phyloP scores from a whole-genome alignment of 1,284 basidiomycete species.

The Moesziomyces parantarcticus region DNA sequence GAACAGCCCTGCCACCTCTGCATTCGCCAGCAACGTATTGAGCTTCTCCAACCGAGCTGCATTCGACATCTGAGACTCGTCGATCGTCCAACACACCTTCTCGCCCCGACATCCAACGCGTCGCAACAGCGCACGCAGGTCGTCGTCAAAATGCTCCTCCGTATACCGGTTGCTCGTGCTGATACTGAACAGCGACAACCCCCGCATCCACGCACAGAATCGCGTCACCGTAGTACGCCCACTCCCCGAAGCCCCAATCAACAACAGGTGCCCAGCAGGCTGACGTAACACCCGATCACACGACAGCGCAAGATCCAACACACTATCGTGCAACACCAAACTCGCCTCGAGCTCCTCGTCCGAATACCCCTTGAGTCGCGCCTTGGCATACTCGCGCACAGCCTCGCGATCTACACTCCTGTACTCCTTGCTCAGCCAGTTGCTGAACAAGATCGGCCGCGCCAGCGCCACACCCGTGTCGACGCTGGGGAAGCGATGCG shows the following conservation, averaged over 20 bases:
- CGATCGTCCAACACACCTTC: conserved; percentile 99
- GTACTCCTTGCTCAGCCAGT: conserved; percentile 99
- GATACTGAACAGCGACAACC: conserved; percentile 97
- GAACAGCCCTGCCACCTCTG: conserved; percentile 98
- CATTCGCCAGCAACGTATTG: conserved; percentile 98
- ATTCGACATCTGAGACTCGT: conserved; percentile 98
- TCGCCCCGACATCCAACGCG: conserved; percentile 97
- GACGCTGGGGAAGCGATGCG: conserved; percentile 91
- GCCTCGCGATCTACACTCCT: conserved; percentile 92
- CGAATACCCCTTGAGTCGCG: conserved; percentile 79
- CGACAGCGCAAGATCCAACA: conserved; percentile 93
- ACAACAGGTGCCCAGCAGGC: conserved; percentile 91
- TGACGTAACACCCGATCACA: conserved; percentile 99
- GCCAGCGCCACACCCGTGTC: conserved; percentile 78
- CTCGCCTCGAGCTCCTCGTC: conserved; percentile 88
- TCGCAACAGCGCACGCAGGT: conserved; percentile 90
- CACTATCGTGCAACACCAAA: conserved; percentile 98
- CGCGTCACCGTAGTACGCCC: conserved; percentile 98
- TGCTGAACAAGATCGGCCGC: conserved; percentile 95
- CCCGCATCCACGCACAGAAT: conserved; percentile 99
- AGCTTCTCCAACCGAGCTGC: conserved; percentile 98
- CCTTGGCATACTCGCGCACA: conserved; percentile 95
- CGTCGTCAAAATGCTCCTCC: conserved; percentile 97
- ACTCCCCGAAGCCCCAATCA: conserved; percentile 97
- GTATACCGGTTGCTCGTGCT: conserved; percentile 99